phyloP scores from a whole-genome alignment of 2,329 filamentous ascomycete species.

The Aspergillus versicolor region DNA sequence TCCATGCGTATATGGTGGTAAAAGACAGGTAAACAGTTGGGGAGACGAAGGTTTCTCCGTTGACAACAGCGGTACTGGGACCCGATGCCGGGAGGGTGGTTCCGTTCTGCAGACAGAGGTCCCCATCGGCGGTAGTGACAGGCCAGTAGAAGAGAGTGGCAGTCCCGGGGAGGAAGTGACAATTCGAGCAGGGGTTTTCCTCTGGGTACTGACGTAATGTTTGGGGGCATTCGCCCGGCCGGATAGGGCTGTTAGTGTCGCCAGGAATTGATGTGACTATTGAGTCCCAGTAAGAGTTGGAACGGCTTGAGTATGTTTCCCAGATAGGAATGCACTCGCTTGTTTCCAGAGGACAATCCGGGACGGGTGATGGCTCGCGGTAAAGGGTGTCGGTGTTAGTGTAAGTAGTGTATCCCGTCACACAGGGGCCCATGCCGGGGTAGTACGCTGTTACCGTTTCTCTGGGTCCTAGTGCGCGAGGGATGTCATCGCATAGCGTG shows the following conservation, averaged over 20 bases:
- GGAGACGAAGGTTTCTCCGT: constrained; percentile 21
- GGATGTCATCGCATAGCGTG: constrained; percentile 22
- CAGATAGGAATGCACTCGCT: constrained; percentile 24
- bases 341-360: constrained; percentile 16
- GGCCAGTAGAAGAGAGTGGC: constrained; percentile 28
- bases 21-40: constrained; percentile 25
- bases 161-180: constrained; percentile 21
- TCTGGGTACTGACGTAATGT: constrained; percentile 17
- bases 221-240: constrained; percentile 14
- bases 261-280: constrained; percentile 10
- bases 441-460: constrained; percentile 18
- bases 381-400: constrained; percentile 13
- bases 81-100: constrained; percentile 19
- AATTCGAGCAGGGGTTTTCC: constrained; percentile 19
- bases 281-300: constrained; percentile 8
- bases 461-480: constrained; percentile 21
- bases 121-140: constrained; percentile 18
- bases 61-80: constrained; percentile 21
- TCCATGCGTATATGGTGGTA: constrained; percentile 22
- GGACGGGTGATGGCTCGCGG: constrained; percentile 9
- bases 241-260: constrained; percentile 22
- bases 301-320: constrained; percentile 18
- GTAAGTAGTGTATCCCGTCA: not conserved
- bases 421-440: constrained; percentile 21
- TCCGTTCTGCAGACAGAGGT: constrained; percentile 22